Percentiles rank a stretch among this genome's conserved stretches.
Conservation (phyloP, 1,284 basidiomycete genomes). For the Ceratobasidium sp. region DNA sequence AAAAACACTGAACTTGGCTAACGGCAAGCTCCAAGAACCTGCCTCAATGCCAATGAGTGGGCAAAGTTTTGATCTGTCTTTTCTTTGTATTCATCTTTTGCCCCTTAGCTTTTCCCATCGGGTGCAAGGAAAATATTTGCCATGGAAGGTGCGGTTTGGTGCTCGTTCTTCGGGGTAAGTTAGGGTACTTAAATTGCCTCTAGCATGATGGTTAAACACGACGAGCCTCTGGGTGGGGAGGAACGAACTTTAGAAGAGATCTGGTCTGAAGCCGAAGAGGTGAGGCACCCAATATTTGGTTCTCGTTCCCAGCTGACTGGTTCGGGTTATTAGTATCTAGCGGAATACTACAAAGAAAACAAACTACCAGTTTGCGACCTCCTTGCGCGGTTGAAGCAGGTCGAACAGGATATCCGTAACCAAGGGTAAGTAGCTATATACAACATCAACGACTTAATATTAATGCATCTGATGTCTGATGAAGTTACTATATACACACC, state of each 20-base stretch:
- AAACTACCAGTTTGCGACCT: conserved; percentile 22
- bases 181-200: neutral
- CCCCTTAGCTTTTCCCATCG: conserved; percentile 6
- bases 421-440: neutral
- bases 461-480: neutral
- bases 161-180: neutral
- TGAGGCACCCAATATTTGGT: neutral
- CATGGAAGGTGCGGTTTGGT: conserved; percentile 13
- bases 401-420: conserved; percentile 11
- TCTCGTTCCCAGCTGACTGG: neutral
- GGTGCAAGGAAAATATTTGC: conserved; percentile 28
- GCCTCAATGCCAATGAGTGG: conserved; percentile 22
- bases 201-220: conserved; percentile 32
- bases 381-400: conserved; percentile 8
- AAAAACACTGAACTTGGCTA: conserved; percentile 24
- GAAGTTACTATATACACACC: conserved; percentile 17
- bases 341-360: conserved; percentile 26
- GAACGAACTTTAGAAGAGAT: conserved; percentile 18
- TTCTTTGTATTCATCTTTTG: neutral
- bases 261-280: conserved; percentile 22
- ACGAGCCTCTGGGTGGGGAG: conserved; percentile 20
- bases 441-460: neutral
- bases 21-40: conserved; percentile 1
- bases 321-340: neutral
- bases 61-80: neutral